Base-by-base conservation (phyloP, 345 rosid species). In the Gossypium herbaceum region DNA sequence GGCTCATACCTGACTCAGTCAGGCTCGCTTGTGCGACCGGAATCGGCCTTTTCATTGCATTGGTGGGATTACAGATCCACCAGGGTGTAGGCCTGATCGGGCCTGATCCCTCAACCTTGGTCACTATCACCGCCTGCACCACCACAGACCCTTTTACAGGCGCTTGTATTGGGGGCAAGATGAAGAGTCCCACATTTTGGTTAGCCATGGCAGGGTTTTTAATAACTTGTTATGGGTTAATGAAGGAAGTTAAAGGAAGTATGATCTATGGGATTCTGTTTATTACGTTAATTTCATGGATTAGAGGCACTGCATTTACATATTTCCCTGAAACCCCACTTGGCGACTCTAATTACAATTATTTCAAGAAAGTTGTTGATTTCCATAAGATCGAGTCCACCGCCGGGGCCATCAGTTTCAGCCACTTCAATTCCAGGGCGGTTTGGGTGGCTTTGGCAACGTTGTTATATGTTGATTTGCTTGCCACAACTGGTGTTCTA, bases 141-240 rank as follows among this genome's bases (percentile, higher is more conserved):
- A 41, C 39, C 0, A 79, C 80, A 0, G 78, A 91, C 51, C 82
- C 94, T 2, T 75, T 61, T 50, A 87, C 97, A 0, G 97, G 97
- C 41, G 80, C 85, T 41, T 94, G 98, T 76, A 41, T 83, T 0
- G 81, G 83, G 0, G 95, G 97, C 9, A 85, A 68, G 72, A 87
- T 94, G 91, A 78, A 76, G 65, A 88, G 92, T 84, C 94, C 97
- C 0, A 94, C 92, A 3, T 91, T 94, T 55, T 94, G 95, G 97
- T 79, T 94, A 22, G 90, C 97, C 0, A 44, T 84, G 3, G 80
- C 73, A 0, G 97, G 98, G 65, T 86, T 94, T 71, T 61, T 91
- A 2, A 86, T 92, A 39, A 86, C 91, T 8, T 81, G 89, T 50
- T 91, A 72, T 34, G 97, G 97, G 74, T 69, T 90, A 41, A 86